These are phyloP conservation scores for Orbilia quercus DNA, from an alignment of 2,329 filamentous ascomycete genomes.

Conservation along the genomic window DNA sequence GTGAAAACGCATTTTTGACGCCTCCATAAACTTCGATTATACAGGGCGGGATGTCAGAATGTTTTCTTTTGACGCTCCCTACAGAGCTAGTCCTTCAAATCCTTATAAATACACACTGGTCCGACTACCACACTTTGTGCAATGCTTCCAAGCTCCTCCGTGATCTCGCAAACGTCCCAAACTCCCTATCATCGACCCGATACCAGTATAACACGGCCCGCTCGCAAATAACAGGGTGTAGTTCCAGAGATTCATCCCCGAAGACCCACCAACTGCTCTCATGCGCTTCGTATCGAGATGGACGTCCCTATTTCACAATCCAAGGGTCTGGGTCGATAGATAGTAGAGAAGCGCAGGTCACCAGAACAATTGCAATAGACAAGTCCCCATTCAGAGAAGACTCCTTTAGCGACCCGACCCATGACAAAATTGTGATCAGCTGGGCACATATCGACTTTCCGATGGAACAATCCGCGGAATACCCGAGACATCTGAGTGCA, in stretches of 20 bases:
- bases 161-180: constrained; percentile 14
- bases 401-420: constrained; percentile 15
- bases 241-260: background rate
- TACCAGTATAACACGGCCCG: constrained; percentile 5
- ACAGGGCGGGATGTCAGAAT: background rate
- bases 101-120: constrained; percentile 20
- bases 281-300: constrained; percentile 17
- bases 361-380: constrained; percentile 1
- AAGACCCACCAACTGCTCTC: constrained; percentile 21
- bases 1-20: too few species aligned
- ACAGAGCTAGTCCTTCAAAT: constrained; percentile 26
- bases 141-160: constrained; percentile 6
- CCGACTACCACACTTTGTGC: constrained; percentile 21
- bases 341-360: background rate
- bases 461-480: background rate
- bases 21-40: background rate
- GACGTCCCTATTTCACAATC: constrained; percentile 11
- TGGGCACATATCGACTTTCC: constrained; percentile 19
- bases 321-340: too few species aligned
- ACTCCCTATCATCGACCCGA: constrained; percentile 16
- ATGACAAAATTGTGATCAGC: constrained; percentile 29
- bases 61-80: constrained; percentile 3
- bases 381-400: constrained; percentile 20
- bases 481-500: background rate
- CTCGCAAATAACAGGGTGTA: background rate